Conservation (phyloP, 495 filamentous ascomycete species). For the Cudoniella acicularis region DNA sequence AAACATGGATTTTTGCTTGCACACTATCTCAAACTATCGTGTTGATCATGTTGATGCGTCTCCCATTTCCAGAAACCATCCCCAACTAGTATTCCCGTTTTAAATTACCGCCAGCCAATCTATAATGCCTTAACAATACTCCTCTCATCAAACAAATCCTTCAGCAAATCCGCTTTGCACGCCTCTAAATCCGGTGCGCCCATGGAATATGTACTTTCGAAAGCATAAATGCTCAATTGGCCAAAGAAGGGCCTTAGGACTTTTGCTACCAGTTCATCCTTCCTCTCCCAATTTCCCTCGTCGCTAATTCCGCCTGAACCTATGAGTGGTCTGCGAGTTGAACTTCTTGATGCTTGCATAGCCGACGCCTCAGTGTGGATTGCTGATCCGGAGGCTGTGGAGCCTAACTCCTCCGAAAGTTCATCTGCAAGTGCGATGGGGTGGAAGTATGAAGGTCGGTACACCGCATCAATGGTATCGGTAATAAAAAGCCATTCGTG, state of each 20-base stretch:
- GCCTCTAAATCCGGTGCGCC: conserved; percentile 60
- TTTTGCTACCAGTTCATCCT: conserved; percentile 68
- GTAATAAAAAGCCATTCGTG: conserved; percentile 96
- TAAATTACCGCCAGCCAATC: not conserved
- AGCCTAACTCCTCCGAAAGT: conserved; percentile 72
- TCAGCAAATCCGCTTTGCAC: conserved; percentile 66
- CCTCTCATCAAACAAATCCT: conserved; percentile 80
- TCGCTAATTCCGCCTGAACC: conserved; percentile 46
- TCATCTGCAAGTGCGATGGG: conserved; percentile 81
- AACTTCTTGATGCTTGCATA: conserved; percentile 16
- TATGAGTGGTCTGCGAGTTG: conserved; percentile 39
- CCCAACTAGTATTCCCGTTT: not conserved
- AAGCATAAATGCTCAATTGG: conserved; percentile 84
- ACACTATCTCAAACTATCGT: not conserved
- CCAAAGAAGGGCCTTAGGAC: conserved; percentile 86
- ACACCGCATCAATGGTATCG: conserved; percentile 95
- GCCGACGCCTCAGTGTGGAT: conserved; percentile 27
- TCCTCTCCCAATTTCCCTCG: conserved; percentile 46
- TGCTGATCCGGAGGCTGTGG: conserved; percentile 26
- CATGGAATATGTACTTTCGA: conserved; percentile 90
- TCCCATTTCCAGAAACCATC: not conserved
- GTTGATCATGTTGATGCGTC: too few species aligned
- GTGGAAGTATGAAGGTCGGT: conserved; percentile 68
- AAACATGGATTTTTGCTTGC: not conserved
- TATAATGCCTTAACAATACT: conserved; percentile 50